phyloP scores from a whole-genome alignment of 768 basidiomycete genomes.

The Pisolithus sp. region DNA sequence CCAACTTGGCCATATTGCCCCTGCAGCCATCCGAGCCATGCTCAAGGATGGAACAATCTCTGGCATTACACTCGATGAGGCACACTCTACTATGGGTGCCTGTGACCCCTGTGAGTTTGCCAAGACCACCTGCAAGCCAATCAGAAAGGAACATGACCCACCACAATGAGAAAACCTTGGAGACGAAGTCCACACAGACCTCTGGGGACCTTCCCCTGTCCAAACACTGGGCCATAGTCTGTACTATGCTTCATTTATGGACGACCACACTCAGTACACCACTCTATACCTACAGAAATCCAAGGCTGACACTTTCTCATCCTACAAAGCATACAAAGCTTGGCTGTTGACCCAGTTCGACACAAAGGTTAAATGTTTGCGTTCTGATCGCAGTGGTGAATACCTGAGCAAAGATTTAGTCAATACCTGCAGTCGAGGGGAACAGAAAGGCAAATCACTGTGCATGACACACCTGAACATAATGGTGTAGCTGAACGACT shows the following conservation, averaged over 20 bases:
- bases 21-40: neutral
- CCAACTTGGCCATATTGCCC: constrained; percentile 1
- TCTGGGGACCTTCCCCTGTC: constrained; percentile 1
- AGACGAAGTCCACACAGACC: too few relatives aligned
- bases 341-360: constrained; percentile 1
- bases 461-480: constrained; percentile 37
- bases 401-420: constrained; percentile 23
- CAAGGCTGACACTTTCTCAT: constrained; percentile 7
- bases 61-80: constrained; percentile 1
- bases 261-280: constrained; percentile 3
- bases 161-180: too few relatives aligned
- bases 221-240: neutral
- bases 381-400: constrained; percentile 16
- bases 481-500: constrained; percentile 33
- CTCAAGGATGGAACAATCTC: constrained; percentile 1
- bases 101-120: too few relatives aligned
- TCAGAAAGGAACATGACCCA: neutral
- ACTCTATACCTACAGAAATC: neutral
- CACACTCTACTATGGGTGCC: constrained; percentile 2
- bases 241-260: constrained; percentile 7
- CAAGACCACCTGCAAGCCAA: too few relatives aligned
- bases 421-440: neutral
- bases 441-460: constrained; percentile 27
- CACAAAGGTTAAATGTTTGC: neutral
- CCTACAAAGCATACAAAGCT: neutral